phyloP scores from a whole-genome alignment of 116 monocot genomes.

The Iris pallida region DNA sequence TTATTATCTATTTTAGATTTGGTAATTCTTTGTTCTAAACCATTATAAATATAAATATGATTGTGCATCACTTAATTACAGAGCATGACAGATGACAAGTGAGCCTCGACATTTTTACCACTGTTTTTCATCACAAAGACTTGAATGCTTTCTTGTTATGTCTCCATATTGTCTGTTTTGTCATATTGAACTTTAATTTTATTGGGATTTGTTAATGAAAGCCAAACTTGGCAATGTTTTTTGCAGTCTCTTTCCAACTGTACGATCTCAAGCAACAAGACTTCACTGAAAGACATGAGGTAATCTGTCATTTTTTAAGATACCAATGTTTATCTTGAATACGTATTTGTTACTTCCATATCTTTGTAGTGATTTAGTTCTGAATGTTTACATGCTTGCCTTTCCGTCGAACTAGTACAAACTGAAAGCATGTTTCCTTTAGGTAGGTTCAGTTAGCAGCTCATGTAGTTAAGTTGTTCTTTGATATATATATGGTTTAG shows the following conservation, averaged over 20 bases:
- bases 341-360: too few relatives aligned
- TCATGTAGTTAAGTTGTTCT: not conserved
- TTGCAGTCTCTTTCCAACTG: conserved; percentile 89
- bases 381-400: too few relatives aligned
- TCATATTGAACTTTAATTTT: not conserved
- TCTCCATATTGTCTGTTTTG: not conserved
- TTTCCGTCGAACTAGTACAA: too few relatives aligned
- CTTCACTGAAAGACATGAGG: conserved; percentile 96
- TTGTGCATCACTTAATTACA: too few relatives aligned
- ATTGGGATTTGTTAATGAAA: conserved; percentile 3
- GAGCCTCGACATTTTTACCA: not conserved
- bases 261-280: conserved; percentile 99
- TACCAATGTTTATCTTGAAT: too few relatives aligned
- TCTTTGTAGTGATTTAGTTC: too few relatives aligned
- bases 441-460: not conserved
- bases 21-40: too few relatives aligned
- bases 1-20: too few relatives aligned
- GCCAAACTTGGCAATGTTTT: conserved; percentile 1
- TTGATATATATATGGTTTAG: too few relatives aligned
- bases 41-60: too few relatives aligned
- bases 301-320: conserved; percentile 9
- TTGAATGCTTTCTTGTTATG: not conserved
- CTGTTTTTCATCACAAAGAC: not conserved
- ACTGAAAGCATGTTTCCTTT: too few relatives aligned
- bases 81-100: not conserved